These are phyloP conservation scores for Sarcodon sp. DNA, from an alignment of 768 basidiomycete species.

Conservation along the genomic window DNA sequence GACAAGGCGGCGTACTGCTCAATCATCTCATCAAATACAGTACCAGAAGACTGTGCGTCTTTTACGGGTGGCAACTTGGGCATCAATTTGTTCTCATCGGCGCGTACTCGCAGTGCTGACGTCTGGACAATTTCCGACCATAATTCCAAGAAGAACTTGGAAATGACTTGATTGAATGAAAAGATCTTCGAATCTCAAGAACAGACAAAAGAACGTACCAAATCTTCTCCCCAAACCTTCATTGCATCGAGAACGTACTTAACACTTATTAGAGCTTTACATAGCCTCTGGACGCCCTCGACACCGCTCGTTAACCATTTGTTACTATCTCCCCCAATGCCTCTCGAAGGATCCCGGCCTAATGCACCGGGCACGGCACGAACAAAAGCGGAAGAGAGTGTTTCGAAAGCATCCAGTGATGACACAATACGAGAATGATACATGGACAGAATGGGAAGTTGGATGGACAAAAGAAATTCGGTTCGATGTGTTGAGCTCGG, in stretches of 20 bases:
- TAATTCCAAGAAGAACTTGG: constrained; percentile 60
- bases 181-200: not conserved
- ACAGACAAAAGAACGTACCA: constrained; percentile 36
- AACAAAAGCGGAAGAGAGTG: constrained; percentile 75
- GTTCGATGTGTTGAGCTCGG: constrained; percentile 67
- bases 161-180: not conserved
- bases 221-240: constrained; percentile 80
- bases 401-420: constrained; percentile 91
- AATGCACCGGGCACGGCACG: constrained; percentile 90
- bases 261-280: constrained; percentile 79
- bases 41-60: constrained; percentile 34
- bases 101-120: constrained; percentile 41
- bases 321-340: constrained; percentile 25
- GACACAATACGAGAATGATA: constrained; percentile 71
- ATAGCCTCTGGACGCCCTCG: constrained; percentile 70
- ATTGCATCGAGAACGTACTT: constrained; percentile 59
- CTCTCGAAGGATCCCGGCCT: constrained; percentile 24
- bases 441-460: constrained; percentile 69
- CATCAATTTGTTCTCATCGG: constrained; percentile 33
- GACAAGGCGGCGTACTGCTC: constrained; percentile 46
- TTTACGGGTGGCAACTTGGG: constrained; percentile 27
- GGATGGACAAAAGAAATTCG: constrained; percentile 74
- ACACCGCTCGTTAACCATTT: constrained; percentile 68
- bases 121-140: constrained; percentile 68
- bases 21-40: constrained; percentile 74